A percentile compares a stretch with the other conserved stretches of the same genome.
phyloP scores from a whole-genome alignment of 441 rosid species.

The Bruguiera hainesii region DNA sequence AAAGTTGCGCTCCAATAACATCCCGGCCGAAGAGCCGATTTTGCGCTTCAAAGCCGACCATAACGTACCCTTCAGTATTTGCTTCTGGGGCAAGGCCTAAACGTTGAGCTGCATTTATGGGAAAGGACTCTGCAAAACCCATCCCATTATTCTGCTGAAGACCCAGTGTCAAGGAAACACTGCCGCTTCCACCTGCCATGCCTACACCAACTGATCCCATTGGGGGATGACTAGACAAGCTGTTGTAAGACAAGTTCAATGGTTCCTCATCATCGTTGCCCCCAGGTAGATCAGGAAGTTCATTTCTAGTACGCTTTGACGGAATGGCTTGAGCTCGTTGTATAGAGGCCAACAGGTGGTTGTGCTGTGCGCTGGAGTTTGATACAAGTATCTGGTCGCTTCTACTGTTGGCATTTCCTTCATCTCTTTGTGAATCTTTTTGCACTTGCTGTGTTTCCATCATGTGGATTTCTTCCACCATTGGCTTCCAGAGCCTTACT shows the following conservation, averaged over 20 bases:
- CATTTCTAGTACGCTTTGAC: constrained; percentile 42
- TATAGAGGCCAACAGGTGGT: constrained; percentile 36
- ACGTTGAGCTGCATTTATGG: constrained; percentile 60
- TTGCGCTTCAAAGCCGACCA: constrained; percentile 54
- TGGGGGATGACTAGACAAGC: constrained; percentile 41
- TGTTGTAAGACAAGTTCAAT: constrained; percentile 32
- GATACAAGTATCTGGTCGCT: constrained; percentile 23
- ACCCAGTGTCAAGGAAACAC: constrained; percentile 74
- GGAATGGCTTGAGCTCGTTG: constrained; percentile 37
- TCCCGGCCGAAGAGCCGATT: constrained; percentile 64
- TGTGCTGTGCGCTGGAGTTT: constrained; percentile 27
- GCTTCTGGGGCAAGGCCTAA: constrained; percentile 56
- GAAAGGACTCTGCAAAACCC: constrained; percentile 53
- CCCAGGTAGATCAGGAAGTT: constrained; percentile 25
- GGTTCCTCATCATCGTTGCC: constrained; percentile 24
- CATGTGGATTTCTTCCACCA: constrained; percentile 89
- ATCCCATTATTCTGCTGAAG: constrained; percentile 69
- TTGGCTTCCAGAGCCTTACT: constrained; percentile 91
- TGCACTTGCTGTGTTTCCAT: constrained; percentile 62
- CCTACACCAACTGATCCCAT: constrained; percentile 33
- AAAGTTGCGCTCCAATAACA: constrained; percentile 60
- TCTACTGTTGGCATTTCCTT: constrained; percentile 29
- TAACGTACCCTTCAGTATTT: constrained; percentile 42
- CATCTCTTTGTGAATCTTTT: constrained; percentile 46
- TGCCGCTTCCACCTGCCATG: constrained; percentile 28